phyloP scores from a whole-genome alignment of 805 yeast species.

The Starmerella davenportii region DNA sequence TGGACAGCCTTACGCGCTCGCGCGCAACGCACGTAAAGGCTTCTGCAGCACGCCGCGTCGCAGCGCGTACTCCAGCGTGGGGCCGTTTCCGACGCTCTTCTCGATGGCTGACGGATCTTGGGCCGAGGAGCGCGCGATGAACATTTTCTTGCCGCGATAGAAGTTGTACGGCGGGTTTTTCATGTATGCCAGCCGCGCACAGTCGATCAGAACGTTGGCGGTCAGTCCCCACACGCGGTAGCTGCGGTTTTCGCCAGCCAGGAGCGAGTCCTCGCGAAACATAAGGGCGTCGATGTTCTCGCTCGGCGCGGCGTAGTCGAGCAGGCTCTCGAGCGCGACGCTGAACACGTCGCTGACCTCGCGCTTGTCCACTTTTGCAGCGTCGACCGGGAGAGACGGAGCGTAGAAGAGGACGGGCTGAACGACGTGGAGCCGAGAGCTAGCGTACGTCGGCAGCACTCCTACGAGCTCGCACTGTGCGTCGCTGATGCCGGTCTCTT shows the following conservation, averaged over 20 bases:
- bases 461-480: slow-evolving; percentile 42
- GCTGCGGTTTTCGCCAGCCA: background rate
- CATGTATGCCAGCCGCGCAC: slow-evolving; percentile 22
- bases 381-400: background rate
- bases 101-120: background rate
- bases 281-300: background rate
- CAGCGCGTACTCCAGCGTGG: slow-evolving; percentile 1
- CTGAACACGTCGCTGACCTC: slow-evolving; percentile 23
- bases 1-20: no score
- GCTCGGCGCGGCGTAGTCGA: slow-evolving; percentile 1
- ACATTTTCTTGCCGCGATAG: slow-evolving; percentile 1
- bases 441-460: slow-evolving; percentile 58
- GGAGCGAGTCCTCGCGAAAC: background rate
- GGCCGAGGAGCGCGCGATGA: background rate
- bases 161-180: slow-evolving; percentile 20
- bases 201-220: slow-evolving; percentile 26
- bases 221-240: slow-evolving; percentile 28
- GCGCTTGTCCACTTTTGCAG: slow-evolving; percentile 5
- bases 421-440: slow-evolving; percentile 68
- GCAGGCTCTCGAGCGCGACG: slow-evolving; percentile 16
- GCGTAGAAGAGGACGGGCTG: background rate
- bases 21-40: no score
- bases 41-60: background rate
- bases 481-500: slow-evolving; percentile 65
- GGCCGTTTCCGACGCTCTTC: slow-evolving; percentile 3